Evolutionary conservation across 2,329 filamentous ascomycete genomes (phyloP).

Genomic region (Sphaerulina populicola): DNA sequence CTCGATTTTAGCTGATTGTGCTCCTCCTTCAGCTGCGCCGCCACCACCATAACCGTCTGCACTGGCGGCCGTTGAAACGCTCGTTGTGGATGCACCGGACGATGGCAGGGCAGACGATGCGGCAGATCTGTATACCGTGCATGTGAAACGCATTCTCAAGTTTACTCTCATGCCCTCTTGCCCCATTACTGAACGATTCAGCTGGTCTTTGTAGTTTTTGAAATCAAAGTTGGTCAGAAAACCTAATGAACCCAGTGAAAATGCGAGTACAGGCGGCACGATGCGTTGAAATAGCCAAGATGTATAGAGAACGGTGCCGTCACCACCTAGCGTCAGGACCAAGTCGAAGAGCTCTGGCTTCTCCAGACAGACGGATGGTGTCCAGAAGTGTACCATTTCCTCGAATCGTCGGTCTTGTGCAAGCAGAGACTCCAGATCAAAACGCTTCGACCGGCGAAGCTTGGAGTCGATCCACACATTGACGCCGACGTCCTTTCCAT

Average conservation of each 20-base stretch:
- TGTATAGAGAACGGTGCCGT: slow-evolving; percentile 80
- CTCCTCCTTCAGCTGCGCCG: slow-evolving; percentile 17
- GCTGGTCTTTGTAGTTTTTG: slow-evolving; percentile 73
- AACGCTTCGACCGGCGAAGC: slow-evolving; percentile 77
- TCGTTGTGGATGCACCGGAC: slow-evolving; percentile 25
- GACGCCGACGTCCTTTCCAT: slow-evolving; percentile 81
- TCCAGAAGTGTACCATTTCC: slow-evolving; percentile 89
- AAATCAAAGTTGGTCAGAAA: slow-evolving; percentile 87
- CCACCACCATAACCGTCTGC: slow-evolving; percentile 6
- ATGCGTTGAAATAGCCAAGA: slow-evolving; percentile 89
- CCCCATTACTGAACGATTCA: slow-evolving; percentile 76
- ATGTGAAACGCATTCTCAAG: slow-evolving; percentile 96
- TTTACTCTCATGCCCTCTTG: slow-evolving; percentile 95
- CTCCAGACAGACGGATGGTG: slow-evolving; percentile 88
- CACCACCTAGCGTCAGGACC: slow-evolving; percentile 77
- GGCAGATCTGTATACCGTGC: slow-evolving; percentile 76
- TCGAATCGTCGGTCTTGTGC: slow-evolving; percentile 67
- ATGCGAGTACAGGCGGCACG: slow-evolving; percentile 75
- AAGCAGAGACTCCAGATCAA: slow-evolving; percentile 65
- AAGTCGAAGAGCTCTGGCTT: slow-evolving; percentile 92
- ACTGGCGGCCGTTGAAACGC: slow-evolving; percentile 27
- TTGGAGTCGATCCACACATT: slow-evolving; percentile 99
- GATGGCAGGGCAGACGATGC: slow-evolving; percentile 27
- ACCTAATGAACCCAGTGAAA: slow-evolving; percentile 75
- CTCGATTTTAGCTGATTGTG: slow-evolving; percentile 60